phyloP scores from a whole-genome alignment of 176 grass and related monocot genomes.

The Oryza brachyantha region DNA sequence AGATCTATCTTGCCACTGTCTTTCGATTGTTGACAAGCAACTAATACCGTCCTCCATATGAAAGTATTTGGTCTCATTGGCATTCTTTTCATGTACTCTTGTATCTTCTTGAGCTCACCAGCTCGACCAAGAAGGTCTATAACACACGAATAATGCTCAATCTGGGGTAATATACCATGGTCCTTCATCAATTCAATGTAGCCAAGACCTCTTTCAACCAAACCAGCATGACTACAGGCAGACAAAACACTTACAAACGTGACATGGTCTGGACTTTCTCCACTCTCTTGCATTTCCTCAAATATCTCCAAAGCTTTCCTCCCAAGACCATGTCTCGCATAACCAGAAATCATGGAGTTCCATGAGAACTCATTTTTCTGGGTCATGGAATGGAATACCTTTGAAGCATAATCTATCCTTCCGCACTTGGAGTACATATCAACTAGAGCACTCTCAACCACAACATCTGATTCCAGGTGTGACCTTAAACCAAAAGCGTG shows the following conservation, averaged over 20 bases:
- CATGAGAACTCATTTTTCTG: constrained; percentile 72
- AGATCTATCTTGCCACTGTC: constrained; percentile 47
- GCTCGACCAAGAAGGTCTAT: constrained; percentile 79
- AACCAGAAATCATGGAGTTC: constrained; percentile 94
- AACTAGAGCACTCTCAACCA: constrained; percentile 70
- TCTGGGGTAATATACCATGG: constrained; percentile 49
- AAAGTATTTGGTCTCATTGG: constrained; percentile 67
- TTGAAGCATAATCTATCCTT: constrained; percentile 79
- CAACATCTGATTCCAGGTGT: constrained; percentile 56
- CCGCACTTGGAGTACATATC: constrained; percentile 91
- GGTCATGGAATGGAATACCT: constrained; percentile 63
- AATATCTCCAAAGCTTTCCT: constrained; percentile 70
- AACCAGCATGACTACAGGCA: constrained; percentile 87
- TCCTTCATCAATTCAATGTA: constrained; percentile 62
- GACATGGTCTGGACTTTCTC: constrained; percentile 57
- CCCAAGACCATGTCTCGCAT: constrained; percentile 67
- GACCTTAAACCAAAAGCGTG: constrained; percentile 76
- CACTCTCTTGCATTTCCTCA: constrained; percentile 56
- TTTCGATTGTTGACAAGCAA: constrained; percentile 68
- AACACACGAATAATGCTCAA: constrained; percentile 82
- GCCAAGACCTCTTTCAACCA: constrained; percentile 68
- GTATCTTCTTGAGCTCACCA: constrained; percentile 61
- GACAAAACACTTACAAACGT: constrained; percentile 74
- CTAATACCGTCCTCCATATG: constrained; percentile 85
- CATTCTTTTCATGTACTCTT: constrained; percentile 73